Percentiles rank a stretch among this genome's conserved stretches.
Evolutionary conservation across 78 protist species (phyloP).

Genomic region (Dictyostelium purpureum): DNA sequence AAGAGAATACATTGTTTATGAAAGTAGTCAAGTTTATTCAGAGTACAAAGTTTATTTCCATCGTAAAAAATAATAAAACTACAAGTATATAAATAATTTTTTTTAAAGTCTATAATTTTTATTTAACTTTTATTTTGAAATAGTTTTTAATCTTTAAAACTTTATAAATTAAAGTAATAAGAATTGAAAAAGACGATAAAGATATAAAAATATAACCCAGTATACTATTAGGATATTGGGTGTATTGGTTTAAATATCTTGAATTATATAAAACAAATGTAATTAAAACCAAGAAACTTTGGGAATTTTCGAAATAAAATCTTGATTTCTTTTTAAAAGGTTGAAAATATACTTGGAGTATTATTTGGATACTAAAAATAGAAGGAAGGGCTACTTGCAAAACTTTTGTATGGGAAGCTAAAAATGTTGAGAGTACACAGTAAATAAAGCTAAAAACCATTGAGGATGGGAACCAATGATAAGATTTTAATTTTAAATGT

Average conservation of each 20-base stretch:
- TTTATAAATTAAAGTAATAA: neutral
- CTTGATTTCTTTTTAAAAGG: neutral
- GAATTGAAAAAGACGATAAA: neutral
- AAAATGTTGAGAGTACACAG: neutral
- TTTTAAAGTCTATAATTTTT: too few species aligned
- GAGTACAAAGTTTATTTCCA: conserved; percentile 76
- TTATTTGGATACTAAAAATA: neutral
- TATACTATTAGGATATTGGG: too few species aligned
- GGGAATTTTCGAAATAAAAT: neutral
- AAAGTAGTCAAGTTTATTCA: conserved; percentile 62
- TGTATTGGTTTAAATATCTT: neutral
- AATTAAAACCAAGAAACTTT: neutral
- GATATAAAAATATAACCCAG: neutral
- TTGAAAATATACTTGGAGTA: neutral
- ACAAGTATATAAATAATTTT: too few species aligned
- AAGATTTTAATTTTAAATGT: neutral
- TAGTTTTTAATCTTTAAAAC: neutral
- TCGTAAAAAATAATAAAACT: too few species aligned
- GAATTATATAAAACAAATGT: neutral
- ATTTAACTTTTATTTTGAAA: too few species aligned
- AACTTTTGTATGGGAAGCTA: neutral
- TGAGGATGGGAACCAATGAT: neutral
- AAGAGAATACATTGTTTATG: conserved; percentile 71
- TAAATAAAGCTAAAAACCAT: neutral
- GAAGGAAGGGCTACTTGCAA: neutral